phyloP scores from a whole-genome alignment of 345 rosid genomes.

The Lenwebbia sp. region DNA sequence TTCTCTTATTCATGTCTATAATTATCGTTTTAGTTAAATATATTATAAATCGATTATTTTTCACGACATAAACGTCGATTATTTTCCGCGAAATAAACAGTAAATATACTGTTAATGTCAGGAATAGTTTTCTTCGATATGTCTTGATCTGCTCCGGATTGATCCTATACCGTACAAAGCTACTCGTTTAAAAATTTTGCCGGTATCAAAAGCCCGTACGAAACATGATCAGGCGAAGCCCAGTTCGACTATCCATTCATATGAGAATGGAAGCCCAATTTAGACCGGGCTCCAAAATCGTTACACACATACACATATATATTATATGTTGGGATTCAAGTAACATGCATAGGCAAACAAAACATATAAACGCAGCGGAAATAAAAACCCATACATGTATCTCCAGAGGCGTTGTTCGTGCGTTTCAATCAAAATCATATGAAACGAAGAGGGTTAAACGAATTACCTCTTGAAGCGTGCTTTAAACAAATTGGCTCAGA shows the following conservation, averaged over 20 bases:
- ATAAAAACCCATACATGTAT: too few relatives aligned
- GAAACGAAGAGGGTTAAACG: too few relatives aligned
- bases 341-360: too few relatives aligned
- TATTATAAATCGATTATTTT: not conserved
- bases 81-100: too few relatives aligned
- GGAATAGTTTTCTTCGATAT: not conserved
- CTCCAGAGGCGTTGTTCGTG: too few relatives aligned
- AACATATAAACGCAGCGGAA: too few relatives aligned
- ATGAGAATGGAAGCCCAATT: not conserved
- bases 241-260: not conserved
- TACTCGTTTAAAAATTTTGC: too few relatives aligned
- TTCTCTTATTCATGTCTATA: not conserved
- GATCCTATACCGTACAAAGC: not conserved
- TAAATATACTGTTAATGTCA: not conserved
- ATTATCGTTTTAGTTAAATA: not conserved
- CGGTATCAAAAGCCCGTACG: not conserved
- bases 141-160: not conserved
- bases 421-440: too few relatives aligned
- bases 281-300: not conserved
- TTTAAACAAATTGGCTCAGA: too few relatives aligned
- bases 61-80: too few relatives aligned
- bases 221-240: not conserved
- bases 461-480: too few relatives aligned
- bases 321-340: too few relatives aligned
- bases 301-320: not conserved